A percentile compares a stretch with the other conserved stretches of the same genome.
phyloP scores from a whole-genome alignment of 768 basidiomycete genomes.

The Leucocoprinus sp. region DNA sequence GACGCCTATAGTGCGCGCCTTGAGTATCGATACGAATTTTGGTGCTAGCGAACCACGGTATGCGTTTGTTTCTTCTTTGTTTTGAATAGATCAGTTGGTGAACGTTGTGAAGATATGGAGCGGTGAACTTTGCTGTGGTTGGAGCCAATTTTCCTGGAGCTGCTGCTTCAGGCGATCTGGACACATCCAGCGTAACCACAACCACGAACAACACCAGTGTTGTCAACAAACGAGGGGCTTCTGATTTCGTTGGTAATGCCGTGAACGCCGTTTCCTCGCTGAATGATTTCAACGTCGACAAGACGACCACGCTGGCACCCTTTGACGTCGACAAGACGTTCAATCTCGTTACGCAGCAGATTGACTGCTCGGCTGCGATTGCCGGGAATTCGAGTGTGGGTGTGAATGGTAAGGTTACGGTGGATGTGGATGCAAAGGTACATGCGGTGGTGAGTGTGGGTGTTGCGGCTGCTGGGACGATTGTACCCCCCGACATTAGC shows the following conservation, averaged over 20 bases:
- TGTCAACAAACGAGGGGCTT: slow-evolving; percentile 20
- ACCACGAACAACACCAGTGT: too few relatives aligned
- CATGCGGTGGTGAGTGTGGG: slow-evolving; percentile 29
- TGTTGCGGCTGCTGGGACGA: slow-evolving; percentile 33
- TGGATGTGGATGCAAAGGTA: slow-evolving; percentile 24
- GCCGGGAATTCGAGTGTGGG: not conserved
- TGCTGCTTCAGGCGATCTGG: not conserved
- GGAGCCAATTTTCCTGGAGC: slow-evolving; percentile 14
- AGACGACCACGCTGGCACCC: slow-evolving; percentile 22
- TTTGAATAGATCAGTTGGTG: not conserved
- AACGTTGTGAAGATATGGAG: not conserved
- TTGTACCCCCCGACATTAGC: slow-evolving; percentile 34
- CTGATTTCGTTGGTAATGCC: slow-evolving; percentile 21
- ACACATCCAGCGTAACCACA: not conserved
- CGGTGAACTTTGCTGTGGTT: slow-evolving; percentile 11
- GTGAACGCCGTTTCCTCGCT: slow-evolving; percentile 10
- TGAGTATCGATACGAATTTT: slow-evolving; percentile 16
- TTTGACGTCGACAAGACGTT: slow-evolving; percentile 24
- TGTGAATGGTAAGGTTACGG: slow-evolving; percentile 18
- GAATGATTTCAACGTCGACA: slow-evolving; percentile 23
- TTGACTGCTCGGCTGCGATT: slow-evolving; percentile 19
- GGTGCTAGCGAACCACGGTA: slow-evolving; percentile 2
- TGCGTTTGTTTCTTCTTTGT: not conserved
- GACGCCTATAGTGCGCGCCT: slow-evolving; percentile 13
- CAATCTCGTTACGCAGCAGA: slow-evolving; percentile 22